Percentiles rank a stretch among this genome's conserved stretches.
These are phyloP conservation scores for Globisporangium lucens DNA, from an alignment of 352 stramenopile species.

Conservation along the genomic window DNA sequence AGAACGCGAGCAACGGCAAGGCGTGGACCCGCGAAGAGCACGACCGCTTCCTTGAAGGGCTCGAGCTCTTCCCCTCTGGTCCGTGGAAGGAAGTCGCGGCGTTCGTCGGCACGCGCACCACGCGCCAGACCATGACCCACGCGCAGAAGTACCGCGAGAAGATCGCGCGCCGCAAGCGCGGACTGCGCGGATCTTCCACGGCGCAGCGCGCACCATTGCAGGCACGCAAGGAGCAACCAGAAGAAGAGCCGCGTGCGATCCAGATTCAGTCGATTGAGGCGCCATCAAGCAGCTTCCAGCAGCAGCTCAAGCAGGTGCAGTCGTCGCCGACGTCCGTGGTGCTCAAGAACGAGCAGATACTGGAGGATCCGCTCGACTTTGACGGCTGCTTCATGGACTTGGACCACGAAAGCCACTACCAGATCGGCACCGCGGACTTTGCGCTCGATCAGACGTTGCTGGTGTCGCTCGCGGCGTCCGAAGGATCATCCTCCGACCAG, in stretches of 20 bases:
- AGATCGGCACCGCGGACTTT: background rate
- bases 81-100: slow-evolving; percentile 40
- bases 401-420: slow-evolving; percentile 5
- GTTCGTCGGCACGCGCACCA: slow-evolving; percentile 31
- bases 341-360: slow-evolving; percentile 3
- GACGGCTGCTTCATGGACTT: slow-evolving; percentile 16
- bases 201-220: slow-evolving; percentile 6
- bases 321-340: slow-evolving; percentile 8
- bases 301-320: slow-evolving; percentile 11
- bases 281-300: background rate
- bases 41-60: slow-evolving; percentile 40
- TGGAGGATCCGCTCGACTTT: slow-evolving; percentile 14
- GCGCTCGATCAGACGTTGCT: slow-evolving; percentile 13
- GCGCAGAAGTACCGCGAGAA: slow-evolving; percentile 39
- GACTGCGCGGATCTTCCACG: slow-evolving; percentile 1
- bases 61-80: slow-evolving; percentile 35
- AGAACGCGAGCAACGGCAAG: slow-evolving; percentile 19
- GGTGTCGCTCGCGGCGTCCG: slow-evolving; percentile 1
- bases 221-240: background rate
- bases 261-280: background rate
- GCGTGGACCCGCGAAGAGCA: slow-evolving; percentile 36
- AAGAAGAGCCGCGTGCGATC: background rate
- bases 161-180: slow-evolving; percentile 12
- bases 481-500: background rate
- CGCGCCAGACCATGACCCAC: slow-evolving; percentile 40